Conservation (phyloP, 768 basidiomycete species). For the Mycena capillaripes region DNA sequence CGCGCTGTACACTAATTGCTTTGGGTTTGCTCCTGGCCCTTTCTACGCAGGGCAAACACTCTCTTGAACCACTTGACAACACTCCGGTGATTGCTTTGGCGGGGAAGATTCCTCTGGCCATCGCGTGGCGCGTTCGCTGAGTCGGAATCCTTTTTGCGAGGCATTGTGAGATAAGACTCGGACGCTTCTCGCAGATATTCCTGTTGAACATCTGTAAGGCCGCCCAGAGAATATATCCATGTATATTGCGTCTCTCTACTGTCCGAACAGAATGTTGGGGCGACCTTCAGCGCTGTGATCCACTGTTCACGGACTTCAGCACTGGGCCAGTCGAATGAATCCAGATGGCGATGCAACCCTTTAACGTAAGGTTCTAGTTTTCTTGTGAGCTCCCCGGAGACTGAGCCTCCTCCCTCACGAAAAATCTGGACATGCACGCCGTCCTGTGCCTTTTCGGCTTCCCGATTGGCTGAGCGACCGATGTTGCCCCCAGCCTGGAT, state of each 20-base stretch:
- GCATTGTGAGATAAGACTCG: slow-evolving; percentile 1
- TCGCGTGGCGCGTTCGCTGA: no score
- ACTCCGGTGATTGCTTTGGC: no score
- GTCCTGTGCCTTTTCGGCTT: no score
- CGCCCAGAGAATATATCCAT: slow-evolving; percentile 8
- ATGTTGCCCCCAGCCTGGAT: no score
- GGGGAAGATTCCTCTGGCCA: no score
- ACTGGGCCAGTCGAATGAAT: slow-evolving; percentile 4
- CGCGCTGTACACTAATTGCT: no score
- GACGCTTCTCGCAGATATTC: neutral
- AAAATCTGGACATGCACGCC: neutral
- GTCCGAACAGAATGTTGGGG: slow-evolving; percentile 14
- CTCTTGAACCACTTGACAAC: no score
- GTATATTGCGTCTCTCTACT: neutral
- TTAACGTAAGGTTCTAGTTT: slow-evolving; percentile 9
- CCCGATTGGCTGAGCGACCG: no score
- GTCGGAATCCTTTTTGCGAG: no score
- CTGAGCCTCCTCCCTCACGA: neutral
- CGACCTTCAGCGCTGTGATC: slow-evolving; percentile 1
- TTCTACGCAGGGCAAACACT: no score
- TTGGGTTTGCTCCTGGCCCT: no score
- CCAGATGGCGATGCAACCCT: neutral
- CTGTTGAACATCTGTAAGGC: neutral
- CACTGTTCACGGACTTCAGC: neutral
- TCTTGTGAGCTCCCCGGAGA: neutral